Conservation (phyloP, 2,329 filamentous ascomycete species). For the Paecilomyces sp. region DNA sequence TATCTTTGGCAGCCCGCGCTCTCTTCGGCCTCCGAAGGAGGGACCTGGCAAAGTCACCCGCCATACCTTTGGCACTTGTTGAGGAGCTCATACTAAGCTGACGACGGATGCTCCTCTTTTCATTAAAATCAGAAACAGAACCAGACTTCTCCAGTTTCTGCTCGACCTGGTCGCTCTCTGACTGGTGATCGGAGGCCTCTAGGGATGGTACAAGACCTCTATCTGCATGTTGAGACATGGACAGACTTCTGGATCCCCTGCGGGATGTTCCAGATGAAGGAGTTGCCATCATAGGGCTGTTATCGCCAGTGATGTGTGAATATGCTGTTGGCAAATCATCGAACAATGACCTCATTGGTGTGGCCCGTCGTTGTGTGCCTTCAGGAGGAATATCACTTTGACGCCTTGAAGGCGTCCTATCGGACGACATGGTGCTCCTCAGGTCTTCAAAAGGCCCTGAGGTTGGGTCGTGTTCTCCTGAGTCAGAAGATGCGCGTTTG, state of each 20-base stretch:
- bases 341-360: background rate
- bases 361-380: background rate
- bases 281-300: background rate
- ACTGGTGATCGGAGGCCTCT: background rate
- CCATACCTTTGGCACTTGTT: background rate
- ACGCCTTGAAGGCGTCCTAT: background rate
- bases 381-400: background rate
- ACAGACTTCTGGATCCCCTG: background rate
- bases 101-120: background rate
- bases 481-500: slow-evolving; percentile 15
- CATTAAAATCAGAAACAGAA: background rate
- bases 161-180: background rate
- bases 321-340: background rate
- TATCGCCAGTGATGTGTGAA: background rate
- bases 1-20: background rate
- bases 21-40: background rate
- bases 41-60: background rate
- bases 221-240: background rate
- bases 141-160: background rate
- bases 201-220: background rate
- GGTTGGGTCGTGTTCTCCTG: slow-evolving; percentile 15
- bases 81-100: background rate
- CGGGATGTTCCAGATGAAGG: background rate
- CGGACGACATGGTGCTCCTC: slow-evolving; percentile 1
- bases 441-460: slow-evolving; percentile 11